Percentiles rank a stretch among this genome's conserved stretches.
These are phyloP conservation scores for Ceratonia siliqua DNA, from an alignment of 306 rosid species.

Conservation along the genomic window DNA sequence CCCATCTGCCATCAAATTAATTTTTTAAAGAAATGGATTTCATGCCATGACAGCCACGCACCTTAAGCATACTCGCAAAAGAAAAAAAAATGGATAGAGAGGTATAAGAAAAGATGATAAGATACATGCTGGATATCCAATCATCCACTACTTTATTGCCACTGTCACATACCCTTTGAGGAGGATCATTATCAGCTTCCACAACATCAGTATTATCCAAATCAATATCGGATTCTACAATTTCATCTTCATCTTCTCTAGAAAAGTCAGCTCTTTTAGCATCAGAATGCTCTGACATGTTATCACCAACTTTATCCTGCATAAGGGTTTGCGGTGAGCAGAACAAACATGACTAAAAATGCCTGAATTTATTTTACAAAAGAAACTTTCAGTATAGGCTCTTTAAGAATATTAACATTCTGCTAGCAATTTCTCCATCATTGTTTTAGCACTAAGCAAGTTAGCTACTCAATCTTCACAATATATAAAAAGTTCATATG, in stretches of 20 bases:
- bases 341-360: conserved; percentile 8
- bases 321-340: background rate
- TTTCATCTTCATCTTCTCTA: conserved; percentile 42
- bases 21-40: background rate
- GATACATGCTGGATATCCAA: background rate
- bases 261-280: conserved; percentile 29
- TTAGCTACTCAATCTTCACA: background rate
- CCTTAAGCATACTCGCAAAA: background rate
- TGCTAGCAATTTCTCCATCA: background rate
- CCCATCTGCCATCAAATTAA: conserved; percentile 63
- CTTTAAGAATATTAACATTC: background rate
- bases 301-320: conserved; percentile 52
- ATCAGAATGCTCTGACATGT: conserved; percentile 33
- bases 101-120: background rate
- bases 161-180: conserved; percentile 56
- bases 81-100: background rate
- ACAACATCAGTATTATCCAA: conserved; percentile 63
- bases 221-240: conserved; percentile 79
- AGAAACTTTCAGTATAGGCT: background rate
- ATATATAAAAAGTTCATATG: background rate
- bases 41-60: background rate
- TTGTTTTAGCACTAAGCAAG: background rate
- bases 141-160: background rate
- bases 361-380: background rate
- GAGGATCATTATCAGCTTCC: conserved; percentile 76